Percentiles rank a stretch among this genome's conserved stretches.
These are phyloP conservation scores for Eucalyptus virginea DNA, from an alignment of 345 rosid species.

Conservation along the genomic window DNA sequence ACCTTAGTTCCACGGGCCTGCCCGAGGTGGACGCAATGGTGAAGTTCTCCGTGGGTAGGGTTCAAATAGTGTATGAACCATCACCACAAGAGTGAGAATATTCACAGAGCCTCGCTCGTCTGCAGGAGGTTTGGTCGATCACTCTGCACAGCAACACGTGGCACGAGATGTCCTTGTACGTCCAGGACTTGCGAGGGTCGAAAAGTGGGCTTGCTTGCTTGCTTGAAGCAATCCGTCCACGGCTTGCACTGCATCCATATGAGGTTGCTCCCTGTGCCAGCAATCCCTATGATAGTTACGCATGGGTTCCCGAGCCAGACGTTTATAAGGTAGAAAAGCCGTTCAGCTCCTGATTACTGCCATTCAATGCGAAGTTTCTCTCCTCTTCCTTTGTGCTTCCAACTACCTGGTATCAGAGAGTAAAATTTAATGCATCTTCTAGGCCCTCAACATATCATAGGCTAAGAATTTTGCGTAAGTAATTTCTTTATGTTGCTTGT, in stretches of 20 bases:
- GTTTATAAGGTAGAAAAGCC: conserved; percentile 1
- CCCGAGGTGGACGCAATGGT: no score
- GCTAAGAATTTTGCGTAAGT: neutral
- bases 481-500: neutral
- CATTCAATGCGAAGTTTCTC: no score
- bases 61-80: neutral
- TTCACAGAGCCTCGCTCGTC: neutral
- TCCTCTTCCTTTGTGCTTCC: neutral
- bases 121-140: neutral
- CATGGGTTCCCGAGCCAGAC: conserved; percentile 7
- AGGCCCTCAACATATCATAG: neutral
- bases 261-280: conserved; percentile 17
- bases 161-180: neutral
- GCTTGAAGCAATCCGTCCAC: conserved; percentile 6
- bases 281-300: neutral
- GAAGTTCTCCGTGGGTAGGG: no score
- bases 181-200: conserved; percentile 1
- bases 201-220: neutral
- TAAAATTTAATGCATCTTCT: neutral
- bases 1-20: no score
- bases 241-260: conserved; percentile 20
- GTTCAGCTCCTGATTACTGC: no score
- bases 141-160: neutral
- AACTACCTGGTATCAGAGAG: neutral
- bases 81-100: neutral